Conservation (phyloP, 2,329 filamentous ascomycete genomes). For the Hypoxylon sp. region DNA sequence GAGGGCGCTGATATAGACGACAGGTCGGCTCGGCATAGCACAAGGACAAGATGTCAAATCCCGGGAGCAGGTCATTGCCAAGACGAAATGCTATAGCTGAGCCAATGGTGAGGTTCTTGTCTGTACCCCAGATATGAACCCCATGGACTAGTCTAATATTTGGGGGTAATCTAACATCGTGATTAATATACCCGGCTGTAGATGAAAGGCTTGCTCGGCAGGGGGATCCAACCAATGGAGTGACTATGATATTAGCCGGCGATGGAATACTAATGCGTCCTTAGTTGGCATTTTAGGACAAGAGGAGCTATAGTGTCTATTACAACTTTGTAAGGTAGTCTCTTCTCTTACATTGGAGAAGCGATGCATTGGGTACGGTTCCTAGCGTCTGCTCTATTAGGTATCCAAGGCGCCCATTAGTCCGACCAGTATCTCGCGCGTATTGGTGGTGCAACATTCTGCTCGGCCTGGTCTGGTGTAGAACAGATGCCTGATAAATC, state of each 20-base stretch:
- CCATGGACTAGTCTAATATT: slow-evolving; percentile 19
- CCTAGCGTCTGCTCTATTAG: not conserved
- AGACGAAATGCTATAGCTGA: slow-evolving; percentile 21
- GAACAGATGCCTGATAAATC: not conserved
- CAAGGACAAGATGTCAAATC: slow-evolving; percentile 29
- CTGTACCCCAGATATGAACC: slow-evolving; percentile 38
- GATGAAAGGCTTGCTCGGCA: slow-evolving; percentile 30
- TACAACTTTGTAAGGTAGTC: slow-evolving; percentile 9
- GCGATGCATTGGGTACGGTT: not conserved
- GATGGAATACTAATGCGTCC: slow-evolving; percentile 21
- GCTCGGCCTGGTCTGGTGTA: slow-evolving; percentile 4
- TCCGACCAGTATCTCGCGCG: slow-evolving; percentile 11
- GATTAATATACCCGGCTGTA: slow-evolving; percentile 43
- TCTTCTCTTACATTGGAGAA: not conserved
- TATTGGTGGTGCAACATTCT: not conserved
- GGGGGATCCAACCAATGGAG: slow-evolving; percentile 26
- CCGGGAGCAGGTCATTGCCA: slow-evolving; percentile 37
- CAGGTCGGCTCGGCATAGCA: slow-evolving; percentile 5
- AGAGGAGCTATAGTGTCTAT: not conserved
- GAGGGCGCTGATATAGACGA: slow-evolving; percentile 27
- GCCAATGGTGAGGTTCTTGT: slow-evolving; percentile 18
- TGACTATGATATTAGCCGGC: slow-evolving; percentile 33
- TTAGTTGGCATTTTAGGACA: slow-evolving; percentile 3
- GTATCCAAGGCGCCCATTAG: slow-evolving; percentile 28
- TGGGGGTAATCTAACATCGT: slow-evolving; percentile 21